Percentiles rank a stretch among this genome's conserved stretches.
These are phyloP conservation scores for Lentinula boryana DNA, from an alignment of 768 basidiomycete species.

Conservation along the genomic window DNA sequence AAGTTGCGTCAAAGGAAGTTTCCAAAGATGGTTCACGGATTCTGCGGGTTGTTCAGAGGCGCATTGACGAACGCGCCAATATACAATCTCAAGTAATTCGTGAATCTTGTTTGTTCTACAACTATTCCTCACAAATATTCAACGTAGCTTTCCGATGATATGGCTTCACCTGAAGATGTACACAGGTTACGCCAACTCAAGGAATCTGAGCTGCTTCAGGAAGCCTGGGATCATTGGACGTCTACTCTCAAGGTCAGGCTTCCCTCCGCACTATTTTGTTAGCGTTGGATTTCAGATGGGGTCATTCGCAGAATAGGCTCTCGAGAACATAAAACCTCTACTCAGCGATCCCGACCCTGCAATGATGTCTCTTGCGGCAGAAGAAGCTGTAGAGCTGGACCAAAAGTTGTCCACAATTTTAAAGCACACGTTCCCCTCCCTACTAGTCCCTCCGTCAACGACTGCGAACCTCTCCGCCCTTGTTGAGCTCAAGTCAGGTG, in stretches of 20 bases:
- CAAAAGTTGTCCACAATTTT: slow-evolving; percentile 26
- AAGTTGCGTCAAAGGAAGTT: not conserved
- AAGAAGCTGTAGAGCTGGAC: slow-evolving; percentile 6
- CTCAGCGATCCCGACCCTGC: slow-evolving; percentile 69
- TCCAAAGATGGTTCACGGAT: slow-evolving; percentile 40
- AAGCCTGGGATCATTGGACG: slow-evolving; percentile 64
- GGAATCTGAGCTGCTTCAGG: slow-evolving; percentile 60
- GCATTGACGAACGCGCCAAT: slow-evolving; percentile 42
- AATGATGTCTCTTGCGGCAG: slow-evolving; percentile 45
- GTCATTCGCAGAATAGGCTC: slow-evolving; percentile 42
- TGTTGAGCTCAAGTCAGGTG: slow-evolving; percentile 88
- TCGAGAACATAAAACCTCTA: slow-evolving; percentile 56
- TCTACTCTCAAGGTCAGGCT: slow-evolving; percentile 39
- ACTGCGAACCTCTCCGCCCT: slow-evolving; percentile 70
- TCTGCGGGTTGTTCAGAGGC: slow-evolving; percentile 47
- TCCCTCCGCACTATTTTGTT: slow-evolving; percentile 23
- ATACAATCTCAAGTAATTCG: slow-evolving; percentile 37
- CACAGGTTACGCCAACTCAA: slow-evolving; percentile 54
- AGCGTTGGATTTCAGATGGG: slow-evolving; percentile 5
- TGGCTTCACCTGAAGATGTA: slow-evolving; percentile 53
- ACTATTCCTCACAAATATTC: slow-evolving; percentile 5
- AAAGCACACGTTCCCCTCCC: slow-evolving; percentile 51
- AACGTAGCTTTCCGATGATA: slow-evolving; percentile 43
- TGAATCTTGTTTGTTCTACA: not conserved
- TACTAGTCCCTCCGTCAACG: slow-evolving; percentile 68